These are phyloP conservation scores for Cephalotrichum gorgonifer DNA, from an alignment of 2,329 filamentous ascomycete species.

Conservation along the genomic window DNA sequence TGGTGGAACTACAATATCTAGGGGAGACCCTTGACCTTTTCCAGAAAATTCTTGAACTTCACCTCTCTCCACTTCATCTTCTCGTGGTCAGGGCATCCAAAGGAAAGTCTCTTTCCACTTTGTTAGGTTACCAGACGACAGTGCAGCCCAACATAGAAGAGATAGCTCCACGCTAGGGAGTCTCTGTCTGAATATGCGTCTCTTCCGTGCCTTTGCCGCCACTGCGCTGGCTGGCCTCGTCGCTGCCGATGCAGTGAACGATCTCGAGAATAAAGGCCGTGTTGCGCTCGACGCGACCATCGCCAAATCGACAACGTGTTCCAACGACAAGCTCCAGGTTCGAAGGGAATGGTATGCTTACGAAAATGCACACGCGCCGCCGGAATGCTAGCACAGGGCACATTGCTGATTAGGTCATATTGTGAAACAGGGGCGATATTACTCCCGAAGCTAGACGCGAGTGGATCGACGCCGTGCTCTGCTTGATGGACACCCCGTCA, in stretches of 20 bases:
- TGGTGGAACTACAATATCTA: not conserved
- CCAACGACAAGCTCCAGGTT: conserved; percentile 13
- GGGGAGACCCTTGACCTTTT: not conserved
- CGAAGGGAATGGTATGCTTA: conserved; percentile 13
- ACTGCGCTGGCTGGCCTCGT: conserved; percentile 5
- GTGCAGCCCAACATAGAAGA: not conserved
- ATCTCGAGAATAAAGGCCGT: conserved; percentile 14
- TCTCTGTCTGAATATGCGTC: not conserved
- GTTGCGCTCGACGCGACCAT: conserved; percentile 13
- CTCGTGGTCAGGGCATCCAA: not conserved
- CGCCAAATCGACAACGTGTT: conserved; percentile 13
- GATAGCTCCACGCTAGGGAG: not conserved
- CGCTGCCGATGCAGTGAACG: conserved; percentile 13
- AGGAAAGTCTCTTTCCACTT: not conserved
- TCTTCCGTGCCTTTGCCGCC: not conserved
- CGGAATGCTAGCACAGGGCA: too few relatives aligned
- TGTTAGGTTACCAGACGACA: not conserved
- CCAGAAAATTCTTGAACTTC: not conserved
- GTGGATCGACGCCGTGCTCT: conserved; percentile 16
- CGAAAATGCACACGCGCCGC: not conserved
- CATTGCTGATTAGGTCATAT: too few relatives aligned
- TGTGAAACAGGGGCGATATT: conserved; percentile 3
- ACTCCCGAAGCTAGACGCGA: conserved; percentile 10
- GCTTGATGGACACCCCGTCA: conserved; percentile 13
- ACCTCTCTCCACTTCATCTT: not conserved